These are phyloP conservation scores for Acer negundo DNA, from an alignment of 345 rosid species.

Conservation along the genomic window DNA sequence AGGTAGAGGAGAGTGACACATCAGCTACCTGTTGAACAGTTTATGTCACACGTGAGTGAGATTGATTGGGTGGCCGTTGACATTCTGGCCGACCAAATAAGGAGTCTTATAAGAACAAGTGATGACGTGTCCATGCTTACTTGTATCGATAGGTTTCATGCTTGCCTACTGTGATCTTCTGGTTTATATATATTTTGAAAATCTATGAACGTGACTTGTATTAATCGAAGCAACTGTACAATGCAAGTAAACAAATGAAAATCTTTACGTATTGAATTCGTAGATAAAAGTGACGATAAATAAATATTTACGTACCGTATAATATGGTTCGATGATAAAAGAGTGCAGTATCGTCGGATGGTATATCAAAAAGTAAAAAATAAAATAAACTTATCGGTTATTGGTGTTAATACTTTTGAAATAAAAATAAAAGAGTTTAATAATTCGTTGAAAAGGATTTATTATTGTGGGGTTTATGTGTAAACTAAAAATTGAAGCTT, in stretches of 20 bases:
- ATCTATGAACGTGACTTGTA: background rate
- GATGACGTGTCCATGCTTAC: conserved; percentile 5
- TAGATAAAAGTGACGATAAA: no score
- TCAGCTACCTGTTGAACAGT: conserved; percentile 17
- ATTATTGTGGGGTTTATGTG: background rate
- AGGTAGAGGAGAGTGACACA: conserved; percentile 6
- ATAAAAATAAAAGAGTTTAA: no score
- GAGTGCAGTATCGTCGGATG: no score
- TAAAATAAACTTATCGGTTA: no score
- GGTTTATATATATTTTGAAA: background rate
- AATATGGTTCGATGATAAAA: no score
- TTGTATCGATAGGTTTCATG: background rate
- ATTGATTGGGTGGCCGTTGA: conserved; percentile 42
- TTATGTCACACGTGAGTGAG: conserved; percentile 17
- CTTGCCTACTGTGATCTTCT: background rate
- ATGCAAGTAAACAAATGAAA: no score
- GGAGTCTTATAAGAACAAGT: background rate
- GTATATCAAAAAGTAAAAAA: no score
- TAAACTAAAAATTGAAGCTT: background rate
- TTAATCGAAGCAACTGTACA: background rate
- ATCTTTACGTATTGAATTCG: no score
- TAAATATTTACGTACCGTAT: no score
- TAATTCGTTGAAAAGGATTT: no score
- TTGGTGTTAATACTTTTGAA: no score
- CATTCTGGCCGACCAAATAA: conserved; percentile 23